Evolutionary conservation across 257 asterid genomes (phyloP), one percentile per base, ranked within the genome.

Genomic region (Cruciata laevipes): DNA sequence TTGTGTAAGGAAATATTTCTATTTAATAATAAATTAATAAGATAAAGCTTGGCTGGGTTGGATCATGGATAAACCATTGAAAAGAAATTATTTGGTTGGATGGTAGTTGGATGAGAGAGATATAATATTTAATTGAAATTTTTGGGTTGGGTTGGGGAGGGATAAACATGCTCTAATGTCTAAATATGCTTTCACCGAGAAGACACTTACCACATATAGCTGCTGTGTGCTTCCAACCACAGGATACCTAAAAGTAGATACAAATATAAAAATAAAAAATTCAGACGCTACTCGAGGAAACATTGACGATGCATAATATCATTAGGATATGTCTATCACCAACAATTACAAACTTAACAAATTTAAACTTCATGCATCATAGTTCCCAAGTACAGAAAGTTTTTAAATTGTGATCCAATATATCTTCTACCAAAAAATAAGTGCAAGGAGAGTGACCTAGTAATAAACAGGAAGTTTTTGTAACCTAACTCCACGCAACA

Each of bases 161-260:
- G n/a, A n/a, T n/a, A n/a, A n/a, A n/a, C n/a, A n/a, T n/a, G n/a
- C n/a, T n/a, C n/a, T 18, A 57, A 58, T 11, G 51, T 31, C 61
- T 31, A 69, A 60, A 4, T 57, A 25, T 20, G 63, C 16, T 35
- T 3, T 33, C 51, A n/a, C 5, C 7, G 7, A 52, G 17, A n/a
- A 75, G 11, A 38, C 63, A 64, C 69, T 83, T 86, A 94, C 99
- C 97, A 68, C 95, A 86, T 69, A 94, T 80, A 58, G 96, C 99
- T 53, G 99, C 95, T 18, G 99, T 94, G 70, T 94, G 99, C 85
- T 88, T 94, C 99, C 99, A 94, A 71, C 99, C 99, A 68, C 99
- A 94, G 30, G 99, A 86, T 27, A 94, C 95, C 99, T 90, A 80
- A 57, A n/a, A 80, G 74, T 13, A 44, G 9, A 58, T 25, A 27